phyloP scores from a whole-genome alignment of 2,329 filamentous ascomycete genomes.

The Colletotrichum orbiculare region DNA sequence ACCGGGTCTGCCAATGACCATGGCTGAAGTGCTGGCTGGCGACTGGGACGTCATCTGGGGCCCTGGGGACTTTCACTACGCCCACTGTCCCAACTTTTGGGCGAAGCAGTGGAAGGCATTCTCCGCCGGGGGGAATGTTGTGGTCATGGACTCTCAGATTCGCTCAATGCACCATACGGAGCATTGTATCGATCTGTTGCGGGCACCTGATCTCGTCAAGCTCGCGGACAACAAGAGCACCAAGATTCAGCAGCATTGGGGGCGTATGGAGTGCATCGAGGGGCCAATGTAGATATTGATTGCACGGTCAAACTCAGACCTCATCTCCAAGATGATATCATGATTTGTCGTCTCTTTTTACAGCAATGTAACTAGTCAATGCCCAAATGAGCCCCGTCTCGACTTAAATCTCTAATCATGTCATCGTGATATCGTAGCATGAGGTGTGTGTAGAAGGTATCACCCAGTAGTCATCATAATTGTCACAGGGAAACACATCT shows the following conservation, averaged over 20 bases:
- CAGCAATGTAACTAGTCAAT: too few relatives aligned
- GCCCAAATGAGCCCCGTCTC: too few relatives aligned
- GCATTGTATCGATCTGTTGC: neutral
- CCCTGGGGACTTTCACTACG: constrained; percentile 1
- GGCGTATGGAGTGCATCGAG: neutral
- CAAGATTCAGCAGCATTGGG: neutral
- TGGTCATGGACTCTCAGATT: neutral
- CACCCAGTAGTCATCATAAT: too few relatives aligned
- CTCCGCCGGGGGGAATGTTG: neutral
- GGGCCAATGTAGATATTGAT: neutral
- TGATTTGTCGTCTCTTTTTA: too few relatives aligned
- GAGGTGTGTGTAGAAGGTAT: too few relatives aligned
- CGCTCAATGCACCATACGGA: neutral
- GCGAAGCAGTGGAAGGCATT: constrained; percentile 5
- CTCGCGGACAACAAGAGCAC: neutral
- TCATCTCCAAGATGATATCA: too few relatives aligned
- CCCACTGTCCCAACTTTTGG: constrained; percentile 1
- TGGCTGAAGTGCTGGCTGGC: neutral
- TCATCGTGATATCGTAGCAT: too few relatives aligned
- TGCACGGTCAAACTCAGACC: too few relatives aligned
- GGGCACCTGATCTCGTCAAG: neutral
- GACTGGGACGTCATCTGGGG: constrained; percentile 3
- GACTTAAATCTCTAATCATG: too few relatives aligned
- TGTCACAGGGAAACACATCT: too few relatives aligned
- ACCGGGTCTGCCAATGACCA: neutral